Evolutionary conservation across 805 yeast genomes (phyloP), one percentile per base, ranked within the genome.

Genomic region (Wickerhamomyces rabaulensis): DNA sequence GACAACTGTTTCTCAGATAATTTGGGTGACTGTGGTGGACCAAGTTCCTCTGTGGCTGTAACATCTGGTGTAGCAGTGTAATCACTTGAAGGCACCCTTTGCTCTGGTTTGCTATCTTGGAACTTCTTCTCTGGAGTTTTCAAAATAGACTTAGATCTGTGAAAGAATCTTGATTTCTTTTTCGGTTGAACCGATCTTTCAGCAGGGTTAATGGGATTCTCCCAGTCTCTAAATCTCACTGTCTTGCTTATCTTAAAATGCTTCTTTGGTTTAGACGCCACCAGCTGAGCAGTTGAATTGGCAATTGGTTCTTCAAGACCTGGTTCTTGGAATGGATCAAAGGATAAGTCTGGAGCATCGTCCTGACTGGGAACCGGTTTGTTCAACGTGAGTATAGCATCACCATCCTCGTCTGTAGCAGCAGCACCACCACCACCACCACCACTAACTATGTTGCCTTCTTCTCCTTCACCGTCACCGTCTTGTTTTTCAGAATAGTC

Each of bases 41-140:
- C 9, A 17, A 19, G n/a, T 2, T 36, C 39, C 6, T 19, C 23
- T 4, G 6, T 40, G n/a, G 27, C 22, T 8, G 62, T 48, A 3
- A 41, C 41, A 41, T 56, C 57, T 2, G 61, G 61, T 2, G 61
- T 58, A 22, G 35, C 48, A 40, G 58, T 55, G 40, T 58, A 58
- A 22, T 50, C 60, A 39, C 62, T 58, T 13, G 62, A 56, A 1
- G 59, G 47, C 2, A 48, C 44, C 7, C 51, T 36, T 17, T 41
- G 19, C 15, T 25, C 29, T 16, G 13, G 3, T 9, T 36, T 36
- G 22, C 46, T 3, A 16, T 15, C 21, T 37, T 29, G 15, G 26
- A 39, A n/a, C 9, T 38, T 33, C 20, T 27, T 9, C 9, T 26
- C 23, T 8, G 42, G 12, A 20, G 13, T 22, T 38, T 23, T 40